These are phyloP conservation scores for Balakata baccata DNA, from an alignment of 345 rosid species.

Conservation along the genomic window DNA sequence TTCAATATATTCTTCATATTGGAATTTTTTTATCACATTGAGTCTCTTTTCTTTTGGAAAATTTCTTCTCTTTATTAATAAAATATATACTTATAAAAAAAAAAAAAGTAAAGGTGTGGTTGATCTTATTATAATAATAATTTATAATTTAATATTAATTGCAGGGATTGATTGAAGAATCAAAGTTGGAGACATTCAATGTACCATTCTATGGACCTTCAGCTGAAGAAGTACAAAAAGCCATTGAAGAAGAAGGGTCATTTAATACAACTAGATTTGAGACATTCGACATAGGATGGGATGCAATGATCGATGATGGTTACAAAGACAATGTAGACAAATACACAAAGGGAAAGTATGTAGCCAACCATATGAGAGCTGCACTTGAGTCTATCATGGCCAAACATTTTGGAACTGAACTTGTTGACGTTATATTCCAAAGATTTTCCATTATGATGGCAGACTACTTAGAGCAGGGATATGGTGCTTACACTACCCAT, in stretches of 20 bases:
- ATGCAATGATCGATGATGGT: background rate
- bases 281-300: constrained; percentile 22
- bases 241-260: constrained; percentile 17
- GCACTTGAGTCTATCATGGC: constrained; percentile 14
- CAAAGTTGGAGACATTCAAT: constrained; percentile 22
- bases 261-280: constrained; percentile 11
- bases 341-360: constrained; percentile 6
- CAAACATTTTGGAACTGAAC: constrained; percentile 14
- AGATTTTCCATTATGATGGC: background rate
- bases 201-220: constrained; percentile 17
- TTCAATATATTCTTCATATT: too few relatives aligned
- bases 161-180: constrained; percentile 24
- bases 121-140: too few relatives aligned
- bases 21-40: too few relatives aligned
- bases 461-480: background rate
- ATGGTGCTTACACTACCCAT: constrained; percentile 10
- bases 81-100: too few relatives aligned
- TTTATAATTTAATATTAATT: too few relatives aligned
- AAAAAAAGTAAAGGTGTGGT: too few relatives aligned
- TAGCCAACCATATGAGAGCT: constrained; percentile 14
- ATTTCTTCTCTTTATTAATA: too few relatives aligned
- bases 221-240: constrained; percentile 21
- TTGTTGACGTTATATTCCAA: constrained; percentile 8
- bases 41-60: too few relatives aligned
- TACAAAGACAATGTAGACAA: background rate